These are phyloP conservation scores for Yarrowia divulgata DNA, from an alignment of 805 yeast species.

Conservation along the genomic window DNA sequence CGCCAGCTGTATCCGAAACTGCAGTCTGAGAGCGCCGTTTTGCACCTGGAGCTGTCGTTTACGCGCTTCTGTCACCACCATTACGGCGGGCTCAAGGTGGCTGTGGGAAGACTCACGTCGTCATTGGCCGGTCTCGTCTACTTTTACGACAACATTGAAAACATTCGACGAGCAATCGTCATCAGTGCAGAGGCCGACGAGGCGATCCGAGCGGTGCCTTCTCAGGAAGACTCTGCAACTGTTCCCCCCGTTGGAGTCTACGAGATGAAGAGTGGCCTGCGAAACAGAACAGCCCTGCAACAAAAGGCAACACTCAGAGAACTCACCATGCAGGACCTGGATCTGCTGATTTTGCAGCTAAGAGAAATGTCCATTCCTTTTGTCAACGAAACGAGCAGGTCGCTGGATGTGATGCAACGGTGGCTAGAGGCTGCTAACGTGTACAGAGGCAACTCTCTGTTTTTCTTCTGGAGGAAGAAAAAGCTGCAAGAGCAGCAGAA, in stretches of 20 bases:
- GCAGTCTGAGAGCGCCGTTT: constrained; percentile 42
- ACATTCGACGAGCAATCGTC: constrained; percentile 14
- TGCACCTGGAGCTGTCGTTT: constrained; percentile 42
- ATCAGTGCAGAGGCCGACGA: background rate
- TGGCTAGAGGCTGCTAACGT: constrained; percentile 35
- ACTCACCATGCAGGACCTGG: constrained; percentile 17
- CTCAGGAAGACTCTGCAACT: background rate
- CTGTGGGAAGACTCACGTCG: constrained; percentile 4
- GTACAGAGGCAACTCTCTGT: constrained; percentile 5
- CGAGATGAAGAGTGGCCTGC: constrained; percentile 8
- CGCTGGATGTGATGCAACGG: background rate
- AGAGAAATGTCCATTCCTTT: constrained; percentile 12
- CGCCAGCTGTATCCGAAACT: constrained; percentile 40
- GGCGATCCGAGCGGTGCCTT: background rate
- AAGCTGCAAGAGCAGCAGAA: background rate
- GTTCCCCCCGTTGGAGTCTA: constrained; percentile 25
- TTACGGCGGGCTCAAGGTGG: constrained; percentile 4
- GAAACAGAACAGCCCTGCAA: constrained; percentile 12
- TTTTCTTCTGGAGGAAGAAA: constrained; percentile 8
- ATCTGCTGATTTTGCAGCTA: background rate
- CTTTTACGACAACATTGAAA: constrained; percentile 33
- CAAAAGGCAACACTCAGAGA: background rate
- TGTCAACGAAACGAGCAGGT: background rate
- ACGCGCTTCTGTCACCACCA: constrained; percentile 13
- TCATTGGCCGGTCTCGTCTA: constrained; percentile 17